Percentiles rank a stretch among this genome's conserved stretches.
phyloP scores from a whole-genome alignment of 306 rosid species.

The Amphicarpaea edgeworthii region DNA sequence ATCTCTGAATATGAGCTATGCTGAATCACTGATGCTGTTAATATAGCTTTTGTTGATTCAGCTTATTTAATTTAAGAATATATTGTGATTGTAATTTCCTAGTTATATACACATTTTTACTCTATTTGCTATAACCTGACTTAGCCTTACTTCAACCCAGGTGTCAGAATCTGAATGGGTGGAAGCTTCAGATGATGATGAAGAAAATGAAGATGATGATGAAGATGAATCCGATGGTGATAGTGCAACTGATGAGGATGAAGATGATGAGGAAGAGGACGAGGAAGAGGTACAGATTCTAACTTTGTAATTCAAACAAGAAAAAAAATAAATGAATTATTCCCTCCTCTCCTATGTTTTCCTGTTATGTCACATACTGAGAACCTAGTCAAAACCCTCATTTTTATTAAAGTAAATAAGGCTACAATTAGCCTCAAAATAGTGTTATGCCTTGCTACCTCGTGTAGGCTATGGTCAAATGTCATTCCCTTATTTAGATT shows the following conservation, averaged over 20 bases:
- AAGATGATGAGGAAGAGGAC: constrained; percentile 65
- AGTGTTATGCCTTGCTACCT: constrained; percentile 23
- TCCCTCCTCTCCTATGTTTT: constrained; percentile 6
- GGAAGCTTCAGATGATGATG: constrained; percentile 83
- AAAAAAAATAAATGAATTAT: constrained; percentile 10
- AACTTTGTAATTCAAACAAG: constrained; percentile 37
- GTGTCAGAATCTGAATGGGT: constrained; percentile 97
- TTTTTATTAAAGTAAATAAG: background rate
- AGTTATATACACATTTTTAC: constrained; percentile 14
- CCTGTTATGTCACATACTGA: constrained; percentile 7
- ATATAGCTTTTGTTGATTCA: constrained; percentile 19
- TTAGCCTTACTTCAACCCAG: constrained; percentile 54
- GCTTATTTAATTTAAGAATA: constrained; percentile 38
- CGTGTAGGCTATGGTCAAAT: constrained; percentile 13
- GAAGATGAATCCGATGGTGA: constrained; percentile 63
- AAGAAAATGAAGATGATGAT: constrained; percentile 59
- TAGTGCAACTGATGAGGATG: constrained; percentile 56
- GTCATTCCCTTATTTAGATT: constrained; percentile 16
- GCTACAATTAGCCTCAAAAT: constrained; percentile 11
- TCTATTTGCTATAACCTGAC: constrained; percentile 45
- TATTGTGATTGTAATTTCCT: constrained; percentile 38
- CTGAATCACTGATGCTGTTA: constrained; percentile 9
- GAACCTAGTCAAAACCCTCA: constrained; percentile 1
- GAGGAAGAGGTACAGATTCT: constrained; percentile 62
- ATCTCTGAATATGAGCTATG: constrained; percentile 31